phyloP scores from a whole-genome alignment of 2,329 filamentous ascomycete genomes.

The Intubia oerlemansii region DNA sequence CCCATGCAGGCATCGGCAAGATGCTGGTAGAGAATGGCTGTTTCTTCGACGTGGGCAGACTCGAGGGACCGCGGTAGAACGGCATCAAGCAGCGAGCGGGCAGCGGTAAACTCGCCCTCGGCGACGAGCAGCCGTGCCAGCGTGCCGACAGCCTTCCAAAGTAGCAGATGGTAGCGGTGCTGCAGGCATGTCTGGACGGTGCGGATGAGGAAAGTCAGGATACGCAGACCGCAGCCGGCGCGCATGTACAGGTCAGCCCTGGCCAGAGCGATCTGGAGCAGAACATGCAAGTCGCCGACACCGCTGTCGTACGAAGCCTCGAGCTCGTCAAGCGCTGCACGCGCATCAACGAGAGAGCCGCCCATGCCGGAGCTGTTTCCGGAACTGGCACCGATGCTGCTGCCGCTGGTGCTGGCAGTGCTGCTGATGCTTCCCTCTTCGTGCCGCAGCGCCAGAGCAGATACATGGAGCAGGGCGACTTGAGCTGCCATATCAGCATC shows the following conservation, averaged over 20 bases:
- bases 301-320: conserved; percentile 7
- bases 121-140: conserved; percentile 48
- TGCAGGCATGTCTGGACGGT: conserved; percentile 55
- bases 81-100: conserved; percentile 40
- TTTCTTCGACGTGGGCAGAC: conserved; percentile 37
- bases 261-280: conserved; percentile 38
- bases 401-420: no score
- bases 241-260: conserved; percentile 52
- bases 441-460: conserved; percentile 25
- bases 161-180: conserved; percentile 40
- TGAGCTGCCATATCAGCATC: conserved; percentile 30
- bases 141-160: conserved; percentile 53
- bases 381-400: no score
- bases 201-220: conserved; percentile 55
- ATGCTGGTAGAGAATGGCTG: conserved; percentile 44
- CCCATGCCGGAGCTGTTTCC: no score
- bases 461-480: conserved; percentile 28
- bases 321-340: conserved; percentile 19
- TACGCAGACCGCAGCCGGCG: conserved; percentile 48
- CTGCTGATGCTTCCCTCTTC: no score
- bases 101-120: conserved; percentile 48
- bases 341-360: conserved; percentile 6
- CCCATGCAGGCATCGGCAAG: conserved; percentile 67
- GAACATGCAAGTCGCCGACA: conserved; percentile 32
- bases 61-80: conserved; percentile 61